These are phyloP conservation scores for Serendipita sp. DNA, from an alignment of 768 basidiomycete species.

Conservation along the genomic window DNA sequence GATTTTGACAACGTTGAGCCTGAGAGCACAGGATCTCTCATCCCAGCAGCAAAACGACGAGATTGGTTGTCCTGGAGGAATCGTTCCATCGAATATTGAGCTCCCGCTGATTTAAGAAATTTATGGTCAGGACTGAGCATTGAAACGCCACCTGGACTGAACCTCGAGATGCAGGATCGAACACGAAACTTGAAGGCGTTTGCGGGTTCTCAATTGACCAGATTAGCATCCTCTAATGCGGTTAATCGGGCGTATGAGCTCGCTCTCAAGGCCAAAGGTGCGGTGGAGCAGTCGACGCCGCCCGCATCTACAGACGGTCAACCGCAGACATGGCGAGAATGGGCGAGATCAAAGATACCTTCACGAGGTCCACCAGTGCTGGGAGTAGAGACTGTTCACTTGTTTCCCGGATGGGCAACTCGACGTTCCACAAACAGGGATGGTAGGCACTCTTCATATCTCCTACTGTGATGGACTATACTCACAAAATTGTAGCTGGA, in stretches of 20 bases:
- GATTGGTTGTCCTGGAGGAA: too few relatives aligned
- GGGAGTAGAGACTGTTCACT: slow-evolving; percentile 24
- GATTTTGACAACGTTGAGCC: too few relatives aligned
- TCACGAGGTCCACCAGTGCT: slow-evolving; percentile 16
- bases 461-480: neutral
- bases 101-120: too few relatives aligned
- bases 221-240: slow-evolving; percentile 2
- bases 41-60: too few relatives aligned
- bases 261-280: neutral
- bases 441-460: slow-evolving; percentile 12
- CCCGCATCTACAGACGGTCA: neutral
- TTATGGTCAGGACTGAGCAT: too few relatives aligned
- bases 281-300: neutral
- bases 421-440: slow-evolving; percentile 10
- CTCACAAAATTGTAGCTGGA: neutral
- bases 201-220: slow-evolving; percentile 1
- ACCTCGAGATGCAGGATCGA: neutral
- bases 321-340: slow-evolving; percentile 38
- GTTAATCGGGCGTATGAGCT: slow-evolving; percentile 1
- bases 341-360: slow-evolving; percentile 45
- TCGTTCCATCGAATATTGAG: too few relatives aligned
- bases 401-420: slow-evolving; percentile 77
- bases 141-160: too few relatives aligned
- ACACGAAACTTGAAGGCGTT: neutral
- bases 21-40: too few relatives aligned